Evolutionary conservation across 2,329 filamentous ascomycete species (phyloP).

Genomic region (Aspergillus terreus): DNA sequence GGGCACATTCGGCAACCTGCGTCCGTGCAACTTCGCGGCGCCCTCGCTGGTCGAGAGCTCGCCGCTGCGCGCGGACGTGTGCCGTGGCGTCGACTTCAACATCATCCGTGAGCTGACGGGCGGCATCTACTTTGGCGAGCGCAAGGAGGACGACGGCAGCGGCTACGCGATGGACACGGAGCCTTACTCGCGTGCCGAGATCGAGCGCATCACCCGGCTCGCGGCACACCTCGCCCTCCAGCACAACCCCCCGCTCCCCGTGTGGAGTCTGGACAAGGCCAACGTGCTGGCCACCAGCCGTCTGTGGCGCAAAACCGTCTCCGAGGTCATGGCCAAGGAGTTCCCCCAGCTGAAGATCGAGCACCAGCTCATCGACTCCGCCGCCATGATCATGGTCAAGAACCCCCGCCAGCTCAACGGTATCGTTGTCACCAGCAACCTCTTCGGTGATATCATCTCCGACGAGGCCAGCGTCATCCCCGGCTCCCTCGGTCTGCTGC

Average conservation of each 20-base stretch:
- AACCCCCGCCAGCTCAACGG: slow-evolving; percentile 85
- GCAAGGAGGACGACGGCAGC: slow-evolving; percentile 70
- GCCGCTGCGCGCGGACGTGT: slow-evolving; percentile 80
- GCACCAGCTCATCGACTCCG: slow-evolving; percentile 91
- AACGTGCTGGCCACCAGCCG: slow-evolving; percentile 90
- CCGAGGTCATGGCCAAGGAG: slow-evolving; percentile 79
- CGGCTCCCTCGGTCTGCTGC: slow-evolving; percentile 81
- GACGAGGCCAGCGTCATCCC: slow-evolving; percentile 95
- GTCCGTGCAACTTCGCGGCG: slow-evolving; percentile 92
- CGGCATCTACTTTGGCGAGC: slow-evolving; percentile 92
- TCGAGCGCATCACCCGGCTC: slow-evolving; percentile 81
- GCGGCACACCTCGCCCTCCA: slow-evolving; percentile 77
- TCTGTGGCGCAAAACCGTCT: slow-evolving; percentile 83
- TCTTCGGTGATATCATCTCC: slow-evolving; percentile 94
- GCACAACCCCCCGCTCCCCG: slow-evolving; percentile 69
- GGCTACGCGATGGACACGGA: slow-evolving; percentile 79
- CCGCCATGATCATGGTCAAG: slow-evolving; percentile 98
- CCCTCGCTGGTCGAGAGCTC: slow-evolving; percentile 79
- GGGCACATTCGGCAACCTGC: slow-evolving; percentile 89
- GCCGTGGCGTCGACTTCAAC: slow-evolving; percentile 84
- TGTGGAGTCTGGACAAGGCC: slow-evolving; percentile 91
- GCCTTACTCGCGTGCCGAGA: slow-evolving; percentile 77
- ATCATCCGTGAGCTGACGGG: slow-evolving; percentile 89
- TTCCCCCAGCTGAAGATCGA: slow-evolving; percentile 80
- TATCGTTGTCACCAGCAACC: slow-evolving; percentile 85